phyloP scores from a whole-genome alignment of 1,284 basidiomycete genomes.

The Erythrobasidium hasegawianum region DNA sequence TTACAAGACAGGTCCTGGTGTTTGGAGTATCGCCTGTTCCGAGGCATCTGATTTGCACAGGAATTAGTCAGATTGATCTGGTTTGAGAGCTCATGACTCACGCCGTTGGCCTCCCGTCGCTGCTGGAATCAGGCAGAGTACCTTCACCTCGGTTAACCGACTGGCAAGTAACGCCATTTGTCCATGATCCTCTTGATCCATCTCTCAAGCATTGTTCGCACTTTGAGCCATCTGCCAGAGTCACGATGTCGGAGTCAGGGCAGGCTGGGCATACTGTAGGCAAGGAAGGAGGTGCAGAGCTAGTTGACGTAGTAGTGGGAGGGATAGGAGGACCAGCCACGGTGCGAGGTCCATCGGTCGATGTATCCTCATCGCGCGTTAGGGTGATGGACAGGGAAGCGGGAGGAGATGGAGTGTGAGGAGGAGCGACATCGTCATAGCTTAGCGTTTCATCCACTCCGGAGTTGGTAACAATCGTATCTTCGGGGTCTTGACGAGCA shows the following conservation, averaged over 20 bases:
- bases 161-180: not conserved
- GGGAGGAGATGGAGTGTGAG: too few relatives aligned
- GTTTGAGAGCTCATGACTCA: slow-evolving; percentile 3
- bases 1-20: slow-evolving; percentile 6
- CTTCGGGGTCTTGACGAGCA: too few relatives aligned
- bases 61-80: not conserved
- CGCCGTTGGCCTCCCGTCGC: slow-evolving; percentile 12
- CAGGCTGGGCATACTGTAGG: too few relatives aligned
- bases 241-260: not conserved
- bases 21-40: slow-evolving; percentile 5
- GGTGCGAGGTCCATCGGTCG: too few relatives aligned
- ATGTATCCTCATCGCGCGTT: too few relatives aligned
- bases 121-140: not conserved
- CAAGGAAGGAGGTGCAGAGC: too few relatives aligned
- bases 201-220: slow-evolving; percentile 1
- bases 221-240: not conserved
- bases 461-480: too few relatives aligned
- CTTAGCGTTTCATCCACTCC: too few relatives aligned
- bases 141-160: not conserved
- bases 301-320: too few relatives aligned
- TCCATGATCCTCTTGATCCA: not conserved
- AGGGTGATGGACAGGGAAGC: too few relatives aligned
- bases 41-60: not conserved
- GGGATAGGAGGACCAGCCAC: too few relatives aligned
- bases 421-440: too few relatives aligned